These are phyloP conservation scores for Talaromyces marneffei DNA, from an alignment of 2,329 filamentous ascomycete genomes.

Conservation along the genomic window DNA sequence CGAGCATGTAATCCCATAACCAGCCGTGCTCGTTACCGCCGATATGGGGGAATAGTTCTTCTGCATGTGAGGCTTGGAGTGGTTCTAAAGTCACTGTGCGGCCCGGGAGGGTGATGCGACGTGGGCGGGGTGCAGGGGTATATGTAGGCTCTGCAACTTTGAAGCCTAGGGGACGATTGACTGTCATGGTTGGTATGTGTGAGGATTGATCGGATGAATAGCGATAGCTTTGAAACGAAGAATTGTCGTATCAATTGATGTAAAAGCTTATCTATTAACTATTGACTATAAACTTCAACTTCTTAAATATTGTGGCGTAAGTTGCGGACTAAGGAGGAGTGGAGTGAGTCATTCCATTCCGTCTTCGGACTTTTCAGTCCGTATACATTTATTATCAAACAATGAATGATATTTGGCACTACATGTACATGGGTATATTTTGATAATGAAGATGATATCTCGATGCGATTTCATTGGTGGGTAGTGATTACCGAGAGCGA, in stretches of 20 bases:
- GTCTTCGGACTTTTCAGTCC: too few relatives aligned
- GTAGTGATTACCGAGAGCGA: too few relatives aligned
- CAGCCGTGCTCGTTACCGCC: conserved; percentile 21
- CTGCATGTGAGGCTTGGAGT: conserved; percentile 24
- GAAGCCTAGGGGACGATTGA: conserved; percentile 5
- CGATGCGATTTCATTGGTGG: too few relatives aligned
- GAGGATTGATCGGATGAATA: neutral
- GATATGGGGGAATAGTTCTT: conserved; percentile 25
- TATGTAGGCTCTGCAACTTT: conserved; percentile 5
- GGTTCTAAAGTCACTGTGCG: conserved; percentile 26
- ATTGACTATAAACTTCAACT: neutral
- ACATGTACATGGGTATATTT: too few relatives aligned
- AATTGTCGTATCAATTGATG: neutral
- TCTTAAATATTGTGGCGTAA: neutral
- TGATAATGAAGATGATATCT: too few relatives aligned
- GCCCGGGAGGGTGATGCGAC: conserved; percentile 18
- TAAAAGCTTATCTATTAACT: too few relatives aligned
- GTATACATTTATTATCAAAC: too few relatives aligned
- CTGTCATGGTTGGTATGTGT: neutral
- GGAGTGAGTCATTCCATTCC: too few relatives aligned
- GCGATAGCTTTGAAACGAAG: neutral
- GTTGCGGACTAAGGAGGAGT: neutral
- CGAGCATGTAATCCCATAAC: conserved; percentile 42
- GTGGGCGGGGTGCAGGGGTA: conserved; percentile 11
- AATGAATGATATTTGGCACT: too few relatives aligned